phyloP scores from a whole-genome alignment of 2,329 filamentous ascomycete species.

The Talaromyces sp. region DNA sequence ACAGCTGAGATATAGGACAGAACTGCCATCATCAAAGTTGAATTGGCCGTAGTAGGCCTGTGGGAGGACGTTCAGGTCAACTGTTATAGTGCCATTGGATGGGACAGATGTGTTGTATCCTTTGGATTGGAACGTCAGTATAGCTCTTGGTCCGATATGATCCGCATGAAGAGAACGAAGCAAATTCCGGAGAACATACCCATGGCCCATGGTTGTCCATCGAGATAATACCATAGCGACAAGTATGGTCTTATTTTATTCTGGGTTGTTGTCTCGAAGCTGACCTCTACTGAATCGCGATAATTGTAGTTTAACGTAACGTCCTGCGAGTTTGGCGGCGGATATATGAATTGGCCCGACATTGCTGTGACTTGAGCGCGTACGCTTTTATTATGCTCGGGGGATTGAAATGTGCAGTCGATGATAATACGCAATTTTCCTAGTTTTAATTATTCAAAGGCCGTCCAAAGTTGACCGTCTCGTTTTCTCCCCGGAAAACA shows the following conservation, averaged over 20 bases:
- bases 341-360: conserved; percentile 13
- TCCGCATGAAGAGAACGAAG: not conserved
- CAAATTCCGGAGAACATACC: not conserved
- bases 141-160: not conserved
- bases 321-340: not conserved
- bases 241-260: not conserved
- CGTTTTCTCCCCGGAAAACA: not conserved
- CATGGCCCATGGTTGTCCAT: not conserved
- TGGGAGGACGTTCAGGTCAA: conserved; percentile 9
- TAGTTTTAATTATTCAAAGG: not conserved
- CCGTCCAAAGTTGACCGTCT: not conserved
- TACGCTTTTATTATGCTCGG: not conserved
- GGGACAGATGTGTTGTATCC: conserved; percentile 15
- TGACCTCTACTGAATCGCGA: conserved; percentile 9
- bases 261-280: conserved; percentile 1
- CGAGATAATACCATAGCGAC: conserved; percentile 14
- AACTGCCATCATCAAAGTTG: conserved; percentile 3
- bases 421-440: not conserved
- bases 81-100: conserved; percentile 7
- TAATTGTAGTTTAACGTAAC: conserved; percentile 1
- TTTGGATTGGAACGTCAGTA: not conserved
- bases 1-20: conserved; percentile 6
- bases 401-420: not conserved
- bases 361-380: not conserved
- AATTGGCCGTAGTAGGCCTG: conserved; percentile 14